Evolutionary conservation across 805 yeast genomes (phyloP), one percentile per base, ranked within the genome.

Genomic region (Wickerhamia fluorescens): DNA sequence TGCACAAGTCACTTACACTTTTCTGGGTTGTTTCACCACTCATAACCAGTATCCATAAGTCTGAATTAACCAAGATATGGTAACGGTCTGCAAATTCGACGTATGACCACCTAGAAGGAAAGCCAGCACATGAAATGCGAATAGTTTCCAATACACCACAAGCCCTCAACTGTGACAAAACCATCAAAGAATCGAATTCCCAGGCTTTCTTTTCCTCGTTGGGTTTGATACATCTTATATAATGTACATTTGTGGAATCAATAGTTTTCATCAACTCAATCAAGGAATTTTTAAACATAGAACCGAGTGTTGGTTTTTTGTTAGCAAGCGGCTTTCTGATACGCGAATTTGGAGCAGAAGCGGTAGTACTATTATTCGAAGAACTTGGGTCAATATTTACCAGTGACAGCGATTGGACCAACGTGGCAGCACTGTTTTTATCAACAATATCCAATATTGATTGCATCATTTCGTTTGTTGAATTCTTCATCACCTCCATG

Each of bases 91-190:
- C 94, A 64, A 89, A 89, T 51, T 92, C 97, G 29, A 79, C 87
- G 51, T 86, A 92, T 2, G 95, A 75, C 87, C 96, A 86, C 51
- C 96, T 71, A 0, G 96, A 81, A 11, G 98, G 98, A 71, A 88
- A 89, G 23, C 98, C 98, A 28, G 95, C 96, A 61, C 96, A 88
- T 2, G 96, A 88, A 27, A 89, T 89, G 48, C 95, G 69, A 50
- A 89, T 89, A 2, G 98, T 92, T 54, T 92, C 98, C 43, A 89
- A 67, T 26, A 89, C 97, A 80, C 98, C 98, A 68, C 98, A 89
- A 5, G 98, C 98, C 53, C 98, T 75, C 38, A 89, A 69, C 58
- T 89, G 98, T 5, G 94, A 80, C 36, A 92, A 68, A 9, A 89
- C 97, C 96, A 89, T 88, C 24, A 87, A 71, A 10, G 94, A 86